Base-by-base conservation (phyloP, 441 rosid genomes). In the Capsella rubella region DNA sequence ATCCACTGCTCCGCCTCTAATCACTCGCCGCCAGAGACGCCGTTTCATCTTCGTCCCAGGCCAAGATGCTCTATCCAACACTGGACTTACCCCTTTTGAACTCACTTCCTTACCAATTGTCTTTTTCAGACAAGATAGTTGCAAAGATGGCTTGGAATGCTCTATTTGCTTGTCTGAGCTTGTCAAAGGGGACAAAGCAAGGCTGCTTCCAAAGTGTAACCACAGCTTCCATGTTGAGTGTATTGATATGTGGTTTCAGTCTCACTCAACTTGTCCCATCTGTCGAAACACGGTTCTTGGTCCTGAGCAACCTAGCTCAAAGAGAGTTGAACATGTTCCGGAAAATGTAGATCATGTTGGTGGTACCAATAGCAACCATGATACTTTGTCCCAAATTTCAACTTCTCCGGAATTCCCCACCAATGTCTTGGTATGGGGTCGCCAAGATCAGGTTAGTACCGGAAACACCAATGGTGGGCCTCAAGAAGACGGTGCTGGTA, bases 381-480 rank as follows among this genome's bases (percentile, higher is more conserved):
- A 65, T 68, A 57, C 59, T 79, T 81, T 67, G 68, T 64, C 82
- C 12, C 79, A 53, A 15, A n/a, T 69, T 42, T 83, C 81, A 18
- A 47, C 15, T 74, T 71, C 90, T 59, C 84, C 84, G 62, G 82
- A 79, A 16, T 86, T 90, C 28, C 94, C 99, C 1, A 92, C 99
- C 3, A 94, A 92, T 63, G 90, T 90, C 59, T 69, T 94, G 92
- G 86, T 90, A 57, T 90, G 96, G 97, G 99, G 97, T 3, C 81
- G 89, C 37, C 85, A 88, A 46, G 84, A 81, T 84, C 94, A 78
- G 40, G 93, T 92, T 39, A 89, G 85, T 70, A 82, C 87, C 8
- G 81, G 86, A 8, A 81, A 79, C 56, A 83, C 80, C 69, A 64
- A 75, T 62, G 77, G 80, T 56, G 84, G 81, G 14, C 76, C 81